Evolutionary conservation across 495 filamentous ascomycete genomes (phyloP), one percentile per base, ranked within the genome.

Genomic region (Trichoderma virens): DNA sequence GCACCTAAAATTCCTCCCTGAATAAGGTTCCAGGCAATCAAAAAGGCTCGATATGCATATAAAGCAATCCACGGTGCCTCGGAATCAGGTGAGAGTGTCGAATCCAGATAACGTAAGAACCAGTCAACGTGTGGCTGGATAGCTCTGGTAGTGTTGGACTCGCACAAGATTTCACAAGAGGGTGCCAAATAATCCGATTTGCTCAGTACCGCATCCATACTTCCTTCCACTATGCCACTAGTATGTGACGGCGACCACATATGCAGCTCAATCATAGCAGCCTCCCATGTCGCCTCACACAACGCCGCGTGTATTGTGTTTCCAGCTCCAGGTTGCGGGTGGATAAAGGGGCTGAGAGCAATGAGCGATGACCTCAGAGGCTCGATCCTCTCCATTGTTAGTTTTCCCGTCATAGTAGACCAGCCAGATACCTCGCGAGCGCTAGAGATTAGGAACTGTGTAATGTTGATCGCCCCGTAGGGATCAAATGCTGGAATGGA

Each of bases 231-330:
- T 31, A 76, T 75, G 6, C 74, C 74, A 0, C 69, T 69, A 0
- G 73, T 76, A 62, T 76, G 74, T 35, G 70, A 69, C 4, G 73
- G 72, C 34, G 73, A 75, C 74, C 74, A 76, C 41, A 76, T 67
- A 27, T 75, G 73, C 16, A 76, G 65, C 35, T 76, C 74, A 9
- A 76, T 64, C 74, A 75, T 76, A 18, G 73, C 74, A 11, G 69
- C 75, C 45, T 76, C 65, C 74, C 74, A 76, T 7, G 74, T 76
- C 54, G 74, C 74, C 16, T 66, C 63, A 38, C 68, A 74, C 11
- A 65, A 23, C 4, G 51, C 56, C 4, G 62, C 45, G 45, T 35
- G 34, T 35, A 47, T 41, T 31, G 60, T 31, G n/a, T 18, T 30
- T 62, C 34, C 30, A 5, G 64, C 56, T 2, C 67, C 60, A 30